A percentile compares a stretch with the other conserved stretches of the same genome.
phyloP scores from a whole-genome alignment of 805 yeast genomes.

The Monosporozyma servazzii region DNA sequence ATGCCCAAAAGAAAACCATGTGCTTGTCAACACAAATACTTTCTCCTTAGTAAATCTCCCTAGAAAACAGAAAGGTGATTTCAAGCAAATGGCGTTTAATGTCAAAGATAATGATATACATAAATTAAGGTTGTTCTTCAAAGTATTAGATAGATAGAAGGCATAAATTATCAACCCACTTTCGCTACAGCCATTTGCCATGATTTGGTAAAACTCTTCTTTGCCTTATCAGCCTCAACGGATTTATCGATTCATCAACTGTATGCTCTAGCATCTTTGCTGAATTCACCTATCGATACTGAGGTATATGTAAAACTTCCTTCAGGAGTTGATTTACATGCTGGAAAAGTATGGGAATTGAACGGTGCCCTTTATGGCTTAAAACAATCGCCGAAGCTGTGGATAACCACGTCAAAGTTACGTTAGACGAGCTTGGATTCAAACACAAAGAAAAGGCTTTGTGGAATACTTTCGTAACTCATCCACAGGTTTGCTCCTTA shows the following conservation, averaged over 20 bases:
- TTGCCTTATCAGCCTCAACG: slow-evolving; percentile 4
- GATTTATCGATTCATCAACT: slow-evolving; percentile 11
- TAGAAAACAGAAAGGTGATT: slow-evolving; percentile 4
- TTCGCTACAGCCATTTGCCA: slow-evolving; percentile 24
- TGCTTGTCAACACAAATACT: slow-evolving; percentile 4
- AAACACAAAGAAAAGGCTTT: slow-evolving; percentile 1
- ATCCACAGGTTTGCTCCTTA: background rate
- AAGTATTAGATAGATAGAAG: slow-evolving; percentile 18
- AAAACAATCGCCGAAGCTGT: slow-evolving; percentile 16
- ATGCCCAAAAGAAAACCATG: slow-evolving; percentile 2
- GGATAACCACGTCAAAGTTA: slow-evolving; percentile 25
- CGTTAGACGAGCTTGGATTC: slow-evolving; percentile 20
- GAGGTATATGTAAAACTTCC: slow-evolving; percentile 1
- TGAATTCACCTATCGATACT: background rate
- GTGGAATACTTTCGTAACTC: slow-evolving; percentile 1
- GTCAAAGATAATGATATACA: slow-evolving; percentile 8
- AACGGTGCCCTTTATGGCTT: slow-evolving; percentile 10
- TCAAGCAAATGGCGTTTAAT: slow-evolving; percentile 15
- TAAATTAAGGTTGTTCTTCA: slow-evolving; percentile 21
- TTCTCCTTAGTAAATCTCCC: slow-evolving; percentile 7
- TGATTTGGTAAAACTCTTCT: slow-evolving; percentile 10
- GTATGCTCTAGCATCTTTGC: slow-evolving; percentile 16
- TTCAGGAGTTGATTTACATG: slow-evolving; percentile 1
- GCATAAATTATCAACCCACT: slow-evolving; percentile 20
- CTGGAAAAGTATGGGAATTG: slow-evolving; percentile 7